These are phyloP conservation scores for Trichophyton schoenleinii DNA, from an alignment of 2,329 filamentous ascomycete genomes.

Conservation along the genomic window DNA sequence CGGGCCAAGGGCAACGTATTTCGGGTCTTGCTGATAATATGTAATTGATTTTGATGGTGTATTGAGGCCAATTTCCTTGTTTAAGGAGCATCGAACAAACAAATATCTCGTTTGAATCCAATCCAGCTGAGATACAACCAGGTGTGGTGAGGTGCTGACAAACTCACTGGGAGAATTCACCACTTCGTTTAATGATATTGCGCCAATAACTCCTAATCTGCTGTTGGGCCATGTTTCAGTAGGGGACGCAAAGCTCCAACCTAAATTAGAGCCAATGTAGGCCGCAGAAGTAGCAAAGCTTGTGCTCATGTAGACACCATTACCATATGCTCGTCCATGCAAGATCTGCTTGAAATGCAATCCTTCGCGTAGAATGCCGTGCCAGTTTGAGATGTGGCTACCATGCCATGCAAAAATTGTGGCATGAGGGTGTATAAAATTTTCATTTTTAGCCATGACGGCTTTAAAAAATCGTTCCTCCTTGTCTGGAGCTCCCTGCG, in stretches of 20 bases:
- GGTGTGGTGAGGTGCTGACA: constrained; percentile 42
- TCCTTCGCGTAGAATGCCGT: constrained; percentile 73
- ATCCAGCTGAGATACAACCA: constrained; percentile 61
- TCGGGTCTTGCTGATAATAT: constrained; percentile 28
- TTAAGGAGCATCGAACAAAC: constrained; percentile 42
- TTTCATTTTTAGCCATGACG: constrained; percentile 31
- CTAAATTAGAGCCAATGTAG: constrained; percentile 32
- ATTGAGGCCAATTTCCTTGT: background rate
- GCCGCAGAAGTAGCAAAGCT: constrained; percentile 43
- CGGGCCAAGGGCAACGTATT: constrained; percentile 31
- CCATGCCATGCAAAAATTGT: constrained; percentile 85
- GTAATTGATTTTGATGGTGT: background rate
- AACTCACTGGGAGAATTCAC: constrained; percentile 61
- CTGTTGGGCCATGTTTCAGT: constrained; percentile 52
- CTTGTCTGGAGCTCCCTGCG: constrained; percentile 78
- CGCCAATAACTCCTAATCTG: constrained; percentile 44
- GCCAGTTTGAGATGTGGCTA: constrained; percentile 66
- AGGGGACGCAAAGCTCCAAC: background rate
- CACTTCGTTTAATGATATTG: constrained; percentile 71
- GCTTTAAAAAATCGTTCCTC: constrained; percentile 61
- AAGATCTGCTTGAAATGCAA: constrained; percentile 53
- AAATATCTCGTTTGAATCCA: constrained; percentile 89
- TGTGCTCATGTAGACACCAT: constrained; percentile 71
- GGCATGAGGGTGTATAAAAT: constrained; percentile 34
- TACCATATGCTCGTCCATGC: constrained; percentile 59